Percentiles rank a stretch among this genome's conserved stretches.
Conservation (phyloP, 257 asterid genomes). For the Galeopsis tetrahit region DNA sequence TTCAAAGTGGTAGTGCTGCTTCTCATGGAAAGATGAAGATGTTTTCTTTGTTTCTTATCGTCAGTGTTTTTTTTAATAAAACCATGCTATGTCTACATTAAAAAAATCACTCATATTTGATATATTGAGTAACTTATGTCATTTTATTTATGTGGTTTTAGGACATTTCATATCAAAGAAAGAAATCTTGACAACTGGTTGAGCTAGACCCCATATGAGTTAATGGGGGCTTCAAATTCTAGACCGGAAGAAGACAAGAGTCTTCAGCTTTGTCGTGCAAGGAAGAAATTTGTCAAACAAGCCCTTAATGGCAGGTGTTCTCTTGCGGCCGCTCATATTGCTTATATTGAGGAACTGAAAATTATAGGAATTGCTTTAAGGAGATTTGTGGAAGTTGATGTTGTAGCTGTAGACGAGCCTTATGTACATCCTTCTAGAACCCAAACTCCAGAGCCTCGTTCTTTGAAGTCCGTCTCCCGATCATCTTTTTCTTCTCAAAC, state of each 20-base stretch:
- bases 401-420: constrained; percentile 54
- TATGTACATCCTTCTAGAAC: constrained; percentile 47
- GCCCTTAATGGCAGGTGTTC: constrained; percentile 95
- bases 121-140: background rate
- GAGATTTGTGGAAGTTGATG: constrained; percentile 76
- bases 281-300: constrained; percentile 90
- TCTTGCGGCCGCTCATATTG: constrained; percentile 80
- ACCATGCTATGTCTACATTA: background rate
- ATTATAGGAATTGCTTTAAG: constrained; percentile 68
- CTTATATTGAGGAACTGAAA: constrained; percentile 72
- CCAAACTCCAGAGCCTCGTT: constrained; percentile 56
- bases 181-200: constrained; percentile 31
- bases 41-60: background rate
- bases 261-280: constrained; percentile 86
- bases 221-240: constrained; percentile 91
- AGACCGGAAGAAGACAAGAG: constrained; percentile 87
- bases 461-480: constrained; percentile 59
- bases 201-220: constrained; percentile 29
- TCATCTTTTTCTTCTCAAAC: constrained; percentile 65
- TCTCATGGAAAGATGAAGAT: background rate
- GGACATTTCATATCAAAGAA: constrained; percentile 30
- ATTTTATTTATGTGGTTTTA: constrained; percentile 9
- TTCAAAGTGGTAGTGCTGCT: constrained; percentile 17
- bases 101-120: background rate
- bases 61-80: background rate